Base-by-base conservation (phyloP, 2,329 filamentous ascomycete genomes). In the Onygenales sp. region DNA sequence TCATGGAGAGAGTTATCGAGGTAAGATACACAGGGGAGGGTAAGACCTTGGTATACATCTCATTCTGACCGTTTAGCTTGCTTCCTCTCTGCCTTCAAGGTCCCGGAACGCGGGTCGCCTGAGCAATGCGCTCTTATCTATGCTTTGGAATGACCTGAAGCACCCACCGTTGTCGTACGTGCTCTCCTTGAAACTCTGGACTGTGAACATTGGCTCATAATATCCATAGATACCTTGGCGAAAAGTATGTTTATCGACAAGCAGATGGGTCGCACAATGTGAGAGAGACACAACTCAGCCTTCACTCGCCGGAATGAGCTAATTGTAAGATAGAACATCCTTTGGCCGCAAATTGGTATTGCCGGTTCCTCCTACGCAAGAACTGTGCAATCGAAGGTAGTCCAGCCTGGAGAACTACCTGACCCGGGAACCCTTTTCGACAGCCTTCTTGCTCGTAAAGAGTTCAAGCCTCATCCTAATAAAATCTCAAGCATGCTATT, bases 1-100 rank as follows among this genome's bases (percentile, higher is more conserved):
- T 80, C 10, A 83, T 83, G 79, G 81, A 84, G 61, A 70, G 73
- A 27, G 63, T 83, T 54, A 77, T 84, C 49, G 69, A 75, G 55
- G 69, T 74, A 49, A 53, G 61, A 49, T 51, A 2, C 21, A 33
- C 36, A 7, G 31, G 59, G 33, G 63, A 63, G 33, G 65, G 64
- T 21, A 65, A 58, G 31, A 61, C 63, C 21, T 64, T 80, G 53
- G 80, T 76, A 60, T 69, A 71, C 39, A 72, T 81, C 61, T 72
- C 81, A 41, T 73, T 74, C 53, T 56, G 32, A 53, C 58, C 42
- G 55, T 61, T 13, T 60, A 64, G 55, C 49, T 66, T 49, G 63
- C 63, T 21, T 61, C 64, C 11, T 61, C 64, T 9, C 45, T 66
- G 41, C 64, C 64, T 6, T 54, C 53, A 10, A 57, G 53, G 17